Percentiles rank a stretch among this genome's conserved stretches.
Conservation (phyloP, 1,284 basidiomycete species). For the Dichomitus squalens region DNA sequence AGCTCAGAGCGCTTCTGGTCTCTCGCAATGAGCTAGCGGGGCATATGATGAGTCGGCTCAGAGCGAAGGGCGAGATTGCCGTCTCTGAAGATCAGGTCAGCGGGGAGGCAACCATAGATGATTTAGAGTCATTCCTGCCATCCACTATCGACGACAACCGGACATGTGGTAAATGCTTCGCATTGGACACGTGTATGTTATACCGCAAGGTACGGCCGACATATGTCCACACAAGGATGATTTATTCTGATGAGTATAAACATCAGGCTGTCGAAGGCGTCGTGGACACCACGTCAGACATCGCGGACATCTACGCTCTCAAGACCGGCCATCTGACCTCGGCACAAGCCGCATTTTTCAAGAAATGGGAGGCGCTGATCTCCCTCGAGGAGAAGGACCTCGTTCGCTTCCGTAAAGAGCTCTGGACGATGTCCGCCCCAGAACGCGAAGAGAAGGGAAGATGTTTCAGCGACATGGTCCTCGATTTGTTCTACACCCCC, state of each 20-base stretch:
- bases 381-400: conserved; percentile 90
- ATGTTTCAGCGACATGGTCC: conserved; percentile 80
- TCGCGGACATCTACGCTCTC: conserved; percentile 74
- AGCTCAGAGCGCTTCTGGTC: conserved; percentile 82
- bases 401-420: conserved; percentile 81
- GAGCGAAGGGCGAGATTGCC: conserved; percentile 26
- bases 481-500: conserved; percentile 45
- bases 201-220: conserved; percentile 74
- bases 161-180: conserved; percentile 83
- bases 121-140: conserved; percentile 68
- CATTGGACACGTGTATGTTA: conserved; percentile 88
- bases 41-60: conserved; percentile 56
- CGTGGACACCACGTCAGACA: conserved; percentile 60
- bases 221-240: not conserved
- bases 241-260: conserved; percentile 4
- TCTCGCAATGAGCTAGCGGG: conserved; percentile 87
- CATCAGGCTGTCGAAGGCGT: conserved; percentile 72
- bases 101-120: not conserved
- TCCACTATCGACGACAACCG: conserved; percentile 84
- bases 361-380: conserved; percentile 88
- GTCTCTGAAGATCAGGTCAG: conserved; percentile 20
- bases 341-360: conserved; percentile 80
- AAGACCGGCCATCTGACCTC: conserved; percentile 83
- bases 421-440: conserved; percentile 89
- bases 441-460: conserved; percentile 82